Conservation (phyloP, 148 eudicot genomes). For the Spergularia bocconei region DNA sequence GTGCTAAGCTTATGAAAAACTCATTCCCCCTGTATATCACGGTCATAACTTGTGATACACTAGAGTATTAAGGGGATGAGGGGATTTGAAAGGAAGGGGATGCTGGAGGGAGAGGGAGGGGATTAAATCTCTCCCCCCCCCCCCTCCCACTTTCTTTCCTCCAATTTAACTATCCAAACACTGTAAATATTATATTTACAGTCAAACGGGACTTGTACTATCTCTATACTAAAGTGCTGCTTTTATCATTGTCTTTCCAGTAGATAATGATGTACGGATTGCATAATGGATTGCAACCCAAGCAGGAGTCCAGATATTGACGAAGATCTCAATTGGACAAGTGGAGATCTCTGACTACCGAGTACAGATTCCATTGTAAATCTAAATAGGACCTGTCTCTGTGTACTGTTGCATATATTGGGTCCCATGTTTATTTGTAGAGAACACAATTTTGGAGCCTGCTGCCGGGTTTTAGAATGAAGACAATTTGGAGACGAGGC, state of each 20-base stretch:
- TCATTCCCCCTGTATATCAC: too few relatives aligned
- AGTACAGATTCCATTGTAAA: slow-evolving; percentile 33
- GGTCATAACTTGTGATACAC: too few relatives aligned
- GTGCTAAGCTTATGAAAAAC: too few relatives aligned
- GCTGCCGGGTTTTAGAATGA: slow-evolving; percentile 7
- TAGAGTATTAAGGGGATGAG: too few relatives aligned
- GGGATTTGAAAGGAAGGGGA: too few relatives aligned
- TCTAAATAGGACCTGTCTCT: slow-evolving; percentile 21
- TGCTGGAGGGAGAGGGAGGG: too few relatives aligned
- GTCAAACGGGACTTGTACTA: neutral
- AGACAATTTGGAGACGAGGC: neutral
- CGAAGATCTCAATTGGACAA: neutral
- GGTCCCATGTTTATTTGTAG: slow-evolving; percentile 16
- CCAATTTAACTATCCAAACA: too few relatives aligned
- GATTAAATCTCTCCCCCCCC: too few relatives aligned
- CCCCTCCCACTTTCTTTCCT: too few relatives aligned
- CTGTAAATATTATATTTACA: too few relatives aligned
- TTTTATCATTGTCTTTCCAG: slow-evolving; percentile 12
- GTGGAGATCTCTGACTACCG: slow-evolving; percentile 11
- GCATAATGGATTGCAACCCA: slow-evolving; percentile 30
- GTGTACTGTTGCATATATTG: slow-evolving; percentile 24
- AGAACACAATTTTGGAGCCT: slow-evolving; percentile 34
- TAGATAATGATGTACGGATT: slow-evolving; percentile 26
- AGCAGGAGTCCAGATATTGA: slow-evolving; percentile 32
- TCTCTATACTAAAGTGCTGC: slow-evolving; percentile 11